Conservation (phyloP, 805 yeast species). For the Danielia reshetovae region DNA sequence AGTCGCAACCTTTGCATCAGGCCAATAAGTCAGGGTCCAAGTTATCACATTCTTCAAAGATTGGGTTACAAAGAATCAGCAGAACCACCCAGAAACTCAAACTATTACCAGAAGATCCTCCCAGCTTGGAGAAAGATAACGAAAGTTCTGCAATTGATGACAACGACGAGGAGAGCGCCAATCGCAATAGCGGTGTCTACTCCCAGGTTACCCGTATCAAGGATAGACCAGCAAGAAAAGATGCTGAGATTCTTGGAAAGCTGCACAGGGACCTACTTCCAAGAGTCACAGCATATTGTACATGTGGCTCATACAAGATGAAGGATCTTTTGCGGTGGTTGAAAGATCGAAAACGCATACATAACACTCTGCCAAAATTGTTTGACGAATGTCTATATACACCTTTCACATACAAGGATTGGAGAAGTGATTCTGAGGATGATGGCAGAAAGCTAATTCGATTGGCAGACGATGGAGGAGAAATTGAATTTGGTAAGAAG, state of each 20-base stretch:
- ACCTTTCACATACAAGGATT: conserved; percentile 78
- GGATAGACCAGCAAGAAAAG: conserved; percentile 84
- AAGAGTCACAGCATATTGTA: conserved; percentile 93
- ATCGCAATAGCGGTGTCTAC: conserved; percentile 52
- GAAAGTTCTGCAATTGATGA: conserved; percentile 16
- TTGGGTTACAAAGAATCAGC: conserved; percentile 72
- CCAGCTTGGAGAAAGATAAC: conserved; percentile 12
- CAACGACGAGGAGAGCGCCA: conserved; percentile 28
- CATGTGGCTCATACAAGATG: conserved; percentile 90
- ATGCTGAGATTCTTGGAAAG: conserved; percentile 91
- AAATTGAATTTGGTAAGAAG: conserved; percentile 77
- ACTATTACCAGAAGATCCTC: conserved; percentile 60
- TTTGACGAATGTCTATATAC: conserved; percentile 95
- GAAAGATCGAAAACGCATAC: conserved; percentile 66
- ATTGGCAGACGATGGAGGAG: conserved; percentile 93
- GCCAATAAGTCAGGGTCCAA: conserved; percentile 25
- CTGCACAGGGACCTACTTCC: conserved; percentile 81
- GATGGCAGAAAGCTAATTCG: conserved; percentile 47
- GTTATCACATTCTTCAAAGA: conserved; percentile 39
- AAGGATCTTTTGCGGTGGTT: conserved; percentile 82
- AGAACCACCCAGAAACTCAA: conserved; percentile 72
- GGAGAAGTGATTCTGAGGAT: conserved; percentile 53
- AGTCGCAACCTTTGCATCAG: conserved; percentile 11
- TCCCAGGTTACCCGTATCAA: conserved; percentile 81
- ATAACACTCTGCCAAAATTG: conserved; percentile 77